A percentile compares a stretch with the other conserved stretches of the same genome.
These are phyloP conservation scores for Cyberlindnera amylophila DNA, from an alignment of 805 yeast genomes.

Conservation along the genomic window DNA sequence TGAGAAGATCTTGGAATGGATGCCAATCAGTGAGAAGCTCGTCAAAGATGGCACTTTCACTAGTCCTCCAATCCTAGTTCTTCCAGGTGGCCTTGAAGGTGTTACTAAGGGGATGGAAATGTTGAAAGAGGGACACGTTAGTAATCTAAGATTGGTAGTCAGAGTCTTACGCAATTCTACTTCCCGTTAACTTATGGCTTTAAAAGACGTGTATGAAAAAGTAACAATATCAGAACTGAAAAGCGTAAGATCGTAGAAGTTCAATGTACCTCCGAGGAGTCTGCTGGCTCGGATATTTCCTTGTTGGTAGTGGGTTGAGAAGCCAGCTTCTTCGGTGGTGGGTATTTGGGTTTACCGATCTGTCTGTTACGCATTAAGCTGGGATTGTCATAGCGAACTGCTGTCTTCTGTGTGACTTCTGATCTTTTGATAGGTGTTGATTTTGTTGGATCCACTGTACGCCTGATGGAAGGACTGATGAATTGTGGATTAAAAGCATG, in stretches of 20 bases:
- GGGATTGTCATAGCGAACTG: slow-evolving; percentile 28
- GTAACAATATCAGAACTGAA: no score
- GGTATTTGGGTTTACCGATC: slow-evolving; percentile 28
- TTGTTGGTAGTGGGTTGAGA: not conserved
- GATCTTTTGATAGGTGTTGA: slow-evolving; percentile 59
- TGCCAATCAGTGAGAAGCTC: no score
- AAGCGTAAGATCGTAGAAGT: no score
- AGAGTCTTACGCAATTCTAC: no score
- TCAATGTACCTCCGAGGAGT: no score
- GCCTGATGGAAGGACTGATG: slow-evolving; percentile 51
- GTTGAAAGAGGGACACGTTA: slow-evolving; percentile 3
- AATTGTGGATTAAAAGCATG: slow-evolving; percentile 53
- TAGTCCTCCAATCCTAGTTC: slow-evolving; percentile 29
- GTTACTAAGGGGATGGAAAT: slow-evolving; percentile 6
- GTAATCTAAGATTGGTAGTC: slow-evolving; percentile 12
- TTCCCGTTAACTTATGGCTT: not conserved
- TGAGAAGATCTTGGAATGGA: no score
- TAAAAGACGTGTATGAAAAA: no score
- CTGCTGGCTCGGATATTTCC: not conserved
- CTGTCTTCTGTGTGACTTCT: slow-evolving; percentile 12
- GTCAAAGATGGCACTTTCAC: slow-evolving; percentile 30
- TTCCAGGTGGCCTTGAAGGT: slow-evolving; percentile 19
- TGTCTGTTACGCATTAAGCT: slow-evolving; percentile 25
- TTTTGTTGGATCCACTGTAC: slow-evolving; percentile 63
- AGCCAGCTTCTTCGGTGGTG: slow-evolving; percentile 18